Base-by-base conservation (phyloP, 352 stramenopile genomes). In the Globisporangium nodosum region DNA sequence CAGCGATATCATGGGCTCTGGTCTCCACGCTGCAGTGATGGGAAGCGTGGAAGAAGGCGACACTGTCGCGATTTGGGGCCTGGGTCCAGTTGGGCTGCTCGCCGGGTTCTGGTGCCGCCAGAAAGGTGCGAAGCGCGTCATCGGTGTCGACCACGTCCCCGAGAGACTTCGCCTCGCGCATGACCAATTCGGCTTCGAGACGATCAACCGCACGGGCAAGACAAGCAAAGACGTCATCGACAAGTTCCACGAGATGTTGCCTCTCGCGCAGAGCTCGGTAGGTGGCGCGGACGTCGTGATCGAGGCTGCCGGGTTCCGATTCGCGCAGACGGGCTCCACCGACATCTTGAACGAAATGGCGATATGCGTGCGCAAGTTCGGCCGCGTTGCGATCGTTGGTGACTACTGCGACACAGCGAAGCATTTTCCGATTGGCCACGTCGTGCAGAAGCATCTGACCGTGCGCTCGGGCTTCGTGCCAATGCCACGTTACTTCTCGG, bases 371-470 rank as follows among this genome's bases (percentile, higher is more conserved):
- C 67, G 67, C 56, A 78, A 78, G 58, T 76, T 54, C 49, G 67
- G 70, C 3, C 61, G 63, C 24, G 1, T 78, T 2, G 64, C 27
- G 21, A 57, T 78, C 48, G 31, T 81, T 3, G 72, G 63, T 4
- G 69, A 81, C 58, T 78, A 78, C 45, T 37, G 73, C 12, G 66
- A 61, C 30, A 58, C 56, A 5, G 51, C 57, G 0, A 72, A 70
- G 40, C 65, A 67, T 20, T 81, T 81, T 48, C 72, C 72, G 3
- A 55, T 81, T n/a, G 69, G 69, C 33, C 67, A 76, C 56, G 53
- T 81, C 39, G 65, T 74, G 61, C 63, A 73, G 49, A 81, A 81
- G 54, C 69, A 81, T 37, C 33, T 78, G 66, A 74, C 63, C 18
- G 43, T 81, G 9, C 63, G 61, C 42, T 60, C 64, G 20, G 69